Evolutionary conservation across 352 stramenopile genomes (phyloP), one percentile per base, ranked within the genome.

Genomic region (Pythium utonaiense): DNA sequence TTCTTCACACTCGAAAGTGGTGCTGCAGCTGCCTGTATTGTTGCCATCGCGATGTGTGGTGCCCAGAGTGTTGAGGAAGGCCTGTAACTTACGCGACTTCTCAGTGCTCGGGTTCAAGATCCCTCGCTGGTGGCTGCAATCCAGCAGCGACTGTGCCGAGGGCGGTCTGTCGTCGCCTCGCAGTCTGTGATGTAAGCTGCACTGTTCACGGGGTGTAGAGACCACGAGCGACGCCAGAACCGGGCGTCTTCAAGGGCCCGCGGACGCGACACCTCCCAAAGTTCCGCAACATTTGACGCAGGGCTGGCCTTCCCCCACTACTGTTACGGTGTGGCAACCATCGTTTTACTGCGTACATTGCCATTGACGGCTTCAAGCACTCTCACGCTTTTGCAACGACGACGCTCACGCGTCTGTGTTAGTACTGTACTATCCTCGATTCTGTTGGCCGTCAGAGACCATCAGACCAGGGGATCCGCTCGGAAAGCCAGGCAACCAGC

Each of bases 141-240:
- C 9, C 33, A 40, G 33, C 14, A 17, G 9, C 33, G 9, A 40
- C 40, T n/a, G n/a, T n/a, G 40, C 40, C n/a, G n/a, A 47, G 40
- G 40, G 24, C 40, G n/a, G n/a, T 47, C n/a, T 47, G 40, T 47
- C 17, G 40, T 47, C 5, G 17, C 6, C 40, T 47, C n/a, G 40
- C 10, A 47, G n/a, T 47, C 40, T 47, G 40, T 47, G 40, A 47
- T 47, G 40, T 4, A 47, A 47, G 40, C 40, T 47, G 40, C 40
- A 47, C 40, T 47, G 17, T n/a, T 14, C 17, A 27, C 40, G 21
- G 3, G 22, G 6, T 13, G 16, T 19, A 13, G 5, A 47, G 33
- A 40, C 36, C 22, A 17, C 19, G 36, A 44, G 14, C 36, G 10
- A 8, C 10, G 40, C 40, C 40, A 47, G 17, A 47, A 19, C 40